Evolutionary conservation across 371 early-diverging fungal species (phyloP).

Genomic region (Dichotomocladium elegans): DNA sequence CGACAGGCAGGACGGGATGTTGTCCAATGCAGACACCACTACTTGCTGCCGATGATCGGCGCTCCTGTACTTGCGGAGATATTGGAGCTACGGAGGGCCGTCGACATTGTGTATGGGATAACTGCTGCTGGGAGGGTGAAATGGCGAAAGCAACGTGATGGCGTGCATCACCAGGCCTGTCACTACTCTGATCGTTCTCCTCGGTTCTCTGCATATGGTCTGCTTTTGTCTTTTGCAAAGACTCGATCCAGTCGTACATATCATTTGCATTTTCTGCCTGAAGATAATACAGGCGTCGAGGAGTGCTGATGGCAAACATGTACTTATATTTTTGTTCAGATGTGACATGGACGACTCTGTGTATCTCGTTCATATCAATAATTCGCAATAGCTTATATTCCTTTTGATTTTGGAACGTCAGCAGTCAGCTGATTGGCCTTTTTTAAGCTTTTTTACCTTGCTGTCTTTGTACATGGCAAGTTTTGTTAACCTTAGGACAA

Average conservation of each 20-base stretch:
- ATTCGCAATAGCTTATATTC: conserved; percentile 79
- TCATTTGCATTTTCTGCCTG: conserved; percentile 63
- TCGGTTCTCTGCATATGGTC: no score
- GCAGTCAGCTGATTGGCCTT: no score
- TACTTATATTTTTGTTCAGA: conserved; percentile 57
- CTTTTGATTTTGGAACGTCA: no score
- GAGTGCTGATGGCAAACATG: conserved; percentile 78
- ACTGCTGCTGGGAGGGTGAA: no score
- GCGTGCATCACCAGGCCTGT: no score
- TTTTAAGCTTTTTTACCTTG: conserved; percentile 44
- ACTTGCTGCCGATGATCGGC: conserved; percentile 12
- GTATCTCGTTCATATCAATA: conserved; percentile 71
- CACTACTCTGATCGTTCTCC: no score
- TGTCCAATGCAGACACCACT: no score
- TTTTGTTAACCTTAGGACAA: conserved; percentile 74
- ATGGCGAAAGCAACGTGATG: no score
- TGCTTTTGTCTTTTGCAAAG: conserved; percentile 51
- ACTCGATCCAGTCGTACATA: conserved; percentile 69
- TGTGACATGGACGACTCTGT: conserved; percentile 72
- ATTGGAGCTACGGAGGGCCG: no score
- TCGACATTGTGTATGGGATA: no score
- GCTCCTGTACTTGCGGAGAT: no score
- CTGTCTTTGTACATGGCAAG: conserved; percentile 85
- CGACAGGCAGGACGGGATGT: conserved; percentile 21
- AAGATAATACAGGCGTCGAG: conserved; percentile 70